Evolutionary conservation across 2,329 filamentous ascomycete species (phyloP).

Genomic region (Apiospora pterosperma): DNA sequence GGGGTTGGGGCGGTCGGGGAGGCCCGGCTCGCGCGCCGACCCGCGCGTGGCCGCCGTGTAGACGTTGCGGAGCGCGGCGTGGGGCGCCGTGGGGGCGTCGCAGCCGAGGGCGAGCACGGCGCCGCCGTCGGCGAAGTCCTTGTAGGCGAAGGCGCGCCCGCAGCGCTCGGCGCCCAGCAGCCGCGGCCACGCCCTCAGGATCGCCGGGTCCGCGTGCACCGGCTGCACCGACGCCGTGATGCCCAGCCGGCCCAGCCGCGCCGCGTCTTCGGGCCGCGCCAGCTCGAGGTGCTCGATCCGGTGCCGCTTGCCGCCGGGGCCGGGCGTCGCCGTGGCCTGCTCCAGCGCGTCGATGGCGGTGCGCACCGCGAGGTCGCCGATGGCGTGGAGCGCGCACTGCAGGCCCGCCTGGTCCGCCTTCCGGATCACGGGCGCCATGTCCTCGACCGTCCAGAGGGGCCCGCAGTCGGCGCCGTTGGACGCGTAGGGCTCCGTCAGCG

Average conservation of each 20-base stretch:
- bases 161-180: conserved; percentile 53
- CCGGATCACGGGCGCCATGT: conserved; percentile 50
- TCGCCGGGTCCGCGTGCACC: conserved; percentile 58
- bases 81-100: conserved; percentile 44
- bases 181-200: conserved; percentile 57
- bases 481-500: conserved; percentile 55
- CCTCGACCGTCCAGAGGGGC: conserved; percentile 51
- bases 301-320: conserved; percentile 40
- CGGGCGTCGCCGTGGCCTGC: conserved; percentile 28
- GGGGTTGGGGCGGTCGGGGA: conserved; percentile 32
- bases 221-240: conserved; percentile 60
- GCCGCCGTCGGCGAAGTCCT: conserved; percentile 50
- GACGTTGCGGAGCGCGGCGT: conserved; percentile 38
- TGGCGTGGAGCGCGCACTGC: conserved; percentile 63
- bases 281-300: conserved; percentile 66
- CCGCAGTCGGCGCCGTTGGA: conserved; percentile 41
- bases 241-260: conserved; percentile 51
- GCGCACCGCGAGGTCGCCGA: conserved; percentile 57
- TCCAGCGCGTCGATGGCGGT: conserved; percentile 57
- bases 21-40: conserved; percentile 36
- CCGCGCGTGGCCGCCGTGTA: conserved; percentile 43
- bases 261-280: conserved; percentile 50
- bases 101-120: conserved; percentile 41
- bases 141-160: conserved; percentile 59
- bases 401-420: conserved; percentile 51